Percentiles rank a stretch among this genome's conserved stretches.
Evolutionary conservation across 2,329 filamentous ascomycete species (phyloP).

Genomic region (Blastomyces gilchristii): DNA sequence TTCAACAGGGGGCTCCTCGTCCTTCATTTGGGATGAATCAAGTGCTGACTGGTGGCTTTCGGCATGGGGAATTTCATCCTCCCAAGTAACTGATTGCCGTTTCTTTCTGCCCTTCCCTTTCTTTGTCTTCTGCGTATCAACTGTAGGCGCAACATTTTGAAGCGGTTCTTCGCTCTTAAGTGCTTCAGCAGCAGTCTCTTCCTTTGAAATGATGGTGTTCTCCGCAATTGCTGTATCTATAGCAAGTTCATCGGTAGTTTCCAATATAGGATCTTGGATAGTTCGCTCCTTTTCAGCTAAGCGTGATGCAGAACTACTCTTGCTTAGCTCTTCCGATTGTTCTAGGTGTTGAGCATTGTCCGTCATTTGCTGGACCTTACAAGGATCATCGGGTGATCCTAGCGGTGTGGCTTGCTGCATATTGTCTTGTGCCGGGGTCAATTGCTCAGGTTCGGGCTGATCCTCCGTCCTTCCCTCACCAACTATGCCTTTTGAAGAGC

Average conservation of each 20-base stretch:
- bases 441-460: not conserved
- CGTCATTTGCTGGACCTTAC: not conserved
- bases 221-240: not conserved
- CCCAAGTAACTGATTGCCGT: slow-evolving; percentile 1
- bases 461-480: not conserved
- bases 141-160: slow-evolving; percentile 8
- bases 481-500: not conserved
- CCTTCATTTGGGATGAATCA: not conserved
- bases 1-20: not conserved
- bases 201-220: not conserved
- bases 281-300: not conserved
- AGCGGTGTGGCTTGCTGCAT: not conserved
- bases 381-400: not conserved
- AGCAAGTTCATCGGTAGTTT: not conserved
- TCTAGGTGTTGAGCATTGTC: not conserved
- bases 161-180: slow-evolving; percentile 5
- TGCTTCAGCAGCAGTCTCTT: not conserved
- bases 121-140: slow-evolving; percentile 13
- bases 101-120: slow-evolving; percentile 13
- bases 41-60: not conserved
- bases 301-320: not conserved
- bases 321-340: not conserved
- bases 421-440: not conserved
- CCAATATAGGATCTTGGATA: not conserved
- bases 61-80: not conserved